Evolutionary conservation across 2,329 filamentous ascomycete species (phyloP), one percentile per base, ranked within the genome.

Genomic region (Penicillium capsulatum): DNA sequence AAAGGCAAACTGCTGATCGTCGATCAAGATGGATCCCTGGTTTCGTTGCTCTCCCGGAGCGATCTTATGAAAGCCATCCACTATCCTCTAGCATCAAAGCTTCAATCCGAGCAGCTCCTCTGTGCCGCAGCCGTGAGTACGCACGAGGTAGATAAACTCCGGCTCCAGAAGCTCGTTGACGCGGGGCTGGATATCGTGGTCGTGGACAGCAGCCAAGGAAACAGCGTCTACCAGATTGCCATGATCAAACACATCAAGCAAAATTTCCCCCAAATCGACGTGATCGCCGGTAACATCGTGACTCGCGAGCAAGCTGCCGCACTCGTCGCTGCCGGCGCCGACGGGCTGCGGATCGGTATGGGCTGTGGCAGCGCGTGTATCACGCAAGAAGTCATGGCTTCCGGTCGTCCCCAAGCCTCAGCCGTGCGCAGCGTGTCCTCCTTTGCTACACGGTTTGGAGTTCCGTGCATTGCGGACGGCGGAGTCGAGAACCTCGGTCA

Each of bases 341-440:
- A 98, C 65, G 94, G 92, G 66, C 80, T 98, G 55, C 87, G 92
- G 65, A 98, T 98, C 62, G 92, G 92, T 65, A 98, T 98, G 92
- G 92, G 92, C 55, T 94, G 88, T 64, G 92, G 92, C 62, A 94
- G 87, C 62, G 92, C 92, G 62, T 98, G 92, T 71, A 98, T 98
- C 58, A 98, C 92, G 40, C 92, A 98, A 71, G 92, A 98, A 73
- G 94, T 98, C 63, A 98, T 98, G 92, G 92, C 92, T 55, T 91
- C 97, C 35, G 92, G 94, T 44, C 85, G 92, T 59, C 92, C 92
- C 42, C 92, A 98, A 72, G 92, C 94, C 29, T 87, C 90, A 17
- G 83, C 92, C 30, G 91, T 98, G 44, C 89, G 86, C 75, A 86
- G 83, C 55, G 92, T 98, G 57, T 83, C 86, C 59, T 75, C 80